phyloP scores from a whole-genome alignment of 2,329 filamentous ascomycete genomes.

The Arthrobotrys iridis region DNA sequence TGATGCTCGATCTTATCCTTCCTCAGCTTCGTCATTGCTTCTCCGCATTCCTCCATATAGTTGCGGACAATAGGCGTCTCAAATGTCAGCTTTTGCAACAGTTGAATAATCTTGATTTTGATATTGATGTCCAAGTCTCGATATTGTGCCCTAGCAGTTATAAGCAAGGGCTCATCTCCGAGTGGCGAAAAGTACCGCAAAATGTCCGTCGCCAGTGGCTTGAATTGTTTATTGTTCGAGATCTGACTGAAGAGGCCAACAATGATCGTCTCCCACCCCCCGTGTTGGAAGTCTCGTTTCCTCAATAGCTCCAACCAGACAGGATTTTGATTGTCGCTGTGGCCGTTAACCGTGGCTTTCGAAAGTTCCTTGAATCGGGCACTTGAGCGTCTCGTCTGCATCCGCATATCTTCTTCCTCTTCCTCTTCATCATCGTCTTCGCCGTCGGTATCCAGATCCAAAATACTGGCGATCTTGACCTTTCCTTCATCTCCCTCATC shows the following conservation, averaged over 20 bases:
- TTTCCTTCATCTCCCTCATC: constrained; percentile 81
- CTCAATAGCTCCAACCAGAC: constrained; percentile 87
- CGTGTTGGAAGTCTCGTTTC: constrained; percentile 83
- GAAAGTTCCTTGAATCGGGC: constrained; percentile 51
- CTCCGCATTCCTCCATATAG: constrained; percentile 90
- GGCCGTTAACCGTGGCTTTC: constrained; percentile 46
- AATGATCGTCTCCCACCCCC: constrained; percentile 90
- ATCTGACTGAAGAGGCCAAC: constrained; percentile 86
- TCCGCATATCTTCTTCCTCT: constrained; percentile 65
- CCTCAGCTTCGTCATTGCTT: constrained; percentile 91
- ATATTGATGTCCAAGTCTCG: constrained; percentile 81
- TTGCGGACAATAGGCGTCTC: constrained; percentile 86
- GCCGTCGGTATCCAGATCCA: constrained; percentile 67
- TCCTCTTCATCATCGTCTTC: constrained; percentile 74
- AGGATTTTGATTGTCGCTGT: constrained; percentile 63
- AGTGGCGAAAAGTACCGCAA: constrained; percentile 82
- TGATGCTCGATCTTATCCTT: constrained; percentile 97
- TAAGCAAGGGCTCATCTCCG: constrained; percentile 76
- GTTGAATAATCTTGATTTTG: constrained; percentile 81
- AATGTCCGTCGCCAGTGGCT: constrained; percentile 79
- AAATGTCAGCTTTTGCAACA: constrained; percentile 84
- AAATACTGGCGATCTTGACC: constrained; percentile 77
- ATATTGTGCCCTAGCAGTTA: constrained; percentile 79
- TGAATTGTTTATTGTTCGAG: constrained; percentile 76
- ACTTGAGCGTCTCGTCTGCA: constrained; percentile 62